Base-by-base conservation (phyloP, 1,284 basidiomycete genomes). In the Spongiforma sp. region DNA sequence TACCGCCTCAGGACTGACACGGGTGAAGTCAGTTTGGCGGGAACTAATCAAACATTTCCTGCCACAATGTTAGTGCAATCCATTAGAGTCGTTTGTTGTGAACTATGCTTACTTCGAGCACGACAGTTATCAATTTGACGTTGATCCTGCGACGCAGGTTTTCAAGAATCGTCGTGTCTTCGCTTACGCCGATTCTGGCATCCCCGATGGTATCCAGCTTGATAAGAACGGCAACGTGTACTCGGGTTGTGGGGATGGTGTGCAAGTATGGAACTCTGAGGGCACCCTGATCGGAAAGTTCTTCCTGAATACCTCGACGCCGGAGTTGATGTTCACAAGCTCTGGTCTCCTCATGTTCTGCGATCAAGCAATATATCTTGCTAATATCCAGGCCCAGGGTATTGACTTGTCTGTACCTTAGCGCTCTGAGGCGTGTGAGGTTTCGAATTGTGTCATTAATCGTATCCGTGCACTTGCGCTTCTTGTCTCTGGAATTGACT, bases 251-350 rank as follows among this genome's bases (percentile, higher is more conserved):
- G 73, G 70, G 24, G 76, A 77, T 4, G 76, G 75, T 19, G 28
- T 56, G 15, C 69, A 89, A 78, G 89, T 93, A 4, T 93, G 87
- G 85, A 85, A 87, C 71, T 70, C 83, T 0, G 71, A 82, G 19
- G 91, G 91, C 4, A 83, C 80, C 3, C 80, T 93, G 4, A 78
- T 94, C 14, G 91, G 92, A 50, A 94, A 93, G 76, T 88, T 94
- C 73, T 93, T 89, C 78, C 65, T 89, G 0, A 87, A 86, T 21
- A 80, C 75, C 5, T 81, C 80, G 0, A 82, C 84, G 6, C 84
- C 91, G 32, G 90, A 93, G 73, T 80, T 89, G 79, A 83, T 86
- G 15, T 93, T 93, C 34, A 74, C 68, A 19, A 60, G 57, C 19
- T 74, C 72, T 17, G 72, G 72, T 10, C 67, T 73, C 21, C 54